Evolutionary conservation across 495 filamentous ascomycete genomes (phyloP).

Genomic region (Platismatia glauca): DNA sequence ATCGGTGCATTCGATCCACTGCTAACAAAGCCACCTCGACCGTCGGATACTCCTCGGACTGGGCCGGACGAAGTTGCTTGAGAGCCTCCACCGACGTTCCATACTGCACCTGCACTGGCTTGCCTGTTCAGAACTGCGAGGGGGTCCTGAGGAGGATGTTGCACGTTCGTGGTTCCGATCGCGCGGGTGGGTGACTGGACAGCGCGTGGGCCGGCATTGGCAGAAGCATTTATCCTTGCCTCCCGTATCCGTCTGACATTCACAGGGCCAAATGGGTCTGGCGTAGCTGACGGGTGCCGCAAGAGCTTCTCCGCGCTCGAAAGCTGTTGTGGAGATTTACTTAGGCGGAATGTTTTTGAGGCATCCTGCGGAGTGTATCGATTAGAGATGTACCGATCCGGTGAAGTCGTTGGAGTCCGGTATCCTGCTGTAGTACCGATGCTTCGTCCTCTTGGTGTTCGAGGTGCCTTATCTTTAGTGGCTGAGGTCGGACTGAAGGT

Average conservation of each 20-base stretch:
- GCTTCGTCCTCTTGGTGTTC: conserved; percentile 10
- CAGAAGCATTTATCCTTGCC: conserved; percentile 3
- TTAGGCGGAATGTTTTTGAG: conserved; percentile 53
- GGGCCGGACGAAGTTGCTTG: conserved; percentile 39
- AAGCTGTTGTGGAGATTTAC: conserved; percentile 52
- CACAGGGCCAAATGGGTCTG: conserved; percentile 58
- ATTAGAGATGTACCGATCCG: conserved; percentile 63
- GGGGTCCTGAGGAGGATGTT: conserved; percentile 8
- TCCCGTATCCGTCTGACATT: conserved; percentile 5
- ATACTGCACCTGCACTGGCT: conserved; percentile 63
- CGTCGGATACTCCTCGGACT: conserved; percentile 45
- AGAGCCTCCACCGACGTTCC: conserved; percentile 67
- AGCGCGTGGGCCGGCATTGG: neutral
- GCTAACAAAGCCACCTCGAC: conserved; percentile 51
- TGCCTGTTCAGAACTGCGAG: conserved; percentile 25
- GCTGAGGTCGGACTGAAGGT: neutral
- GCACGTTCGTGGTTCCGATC: conserved; percentile 16
- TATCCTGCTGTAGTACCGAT: conserved; percentile 5
- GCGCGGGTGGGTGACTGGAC: conserved; percentile 7
- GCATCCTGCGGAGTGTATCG: conserved; percentile 38
- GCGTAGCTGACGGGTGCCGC: conserved; percentile 45
- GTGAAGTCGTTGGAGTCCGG: conserved; percentile 25
- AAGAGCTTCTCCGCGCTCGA: conserved; percentile 52
- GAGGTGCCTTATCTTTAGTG: neutral
- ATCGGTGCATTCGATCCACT: conserved; percentile 69